phyloP scores from a whole-genome alignment of 148 eudicot genomes.

The Rhododendron mucronatum region DNA sequence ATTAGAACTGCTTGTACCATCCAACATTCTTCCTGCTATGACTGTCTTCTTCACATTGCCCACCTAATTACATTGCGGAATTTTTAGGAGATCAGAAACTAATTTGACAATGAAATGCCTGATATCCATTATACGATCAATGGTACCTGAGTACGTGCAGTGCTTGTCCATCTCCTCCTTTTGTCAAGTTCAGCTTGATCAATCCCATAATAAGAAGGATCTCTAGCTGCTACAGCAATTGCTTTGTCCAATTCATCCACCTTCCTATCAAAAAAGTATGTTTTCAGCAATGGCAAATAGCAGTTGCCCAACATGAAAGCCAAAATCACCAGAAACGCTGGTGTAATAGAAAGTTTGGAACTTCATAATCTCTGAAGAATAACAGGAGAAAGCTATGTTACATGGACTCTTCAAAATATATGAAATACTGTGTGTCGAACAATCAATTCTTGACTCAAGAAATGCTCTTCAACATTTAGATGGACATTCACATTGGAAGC shows the following conservation, averaged over 20 bases:
- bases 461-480: not conserved
- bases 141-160: constrained; percentile 81
- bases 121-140: not conserved
- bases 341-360: not conserved
- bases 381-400: not conserved
- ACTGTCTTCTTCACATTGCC: constrained; percentile 66
- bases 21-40: constrained; percentile 43
- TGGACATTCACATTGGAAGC: not conserved
- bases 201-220: constrained; percentile 73
- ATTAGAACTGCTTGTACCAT: constrained; percentile 48
- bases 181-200: constrained; percentile 67
- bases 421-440: not conserved
- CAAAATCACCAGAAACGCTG: not conserved
- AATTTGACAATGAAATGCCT: constrained; percentile 4
- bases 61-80: constrained; percentile 48
- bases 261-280: constrained; percentile 69
- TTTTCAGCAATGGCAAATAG: constrained; percentile 31
- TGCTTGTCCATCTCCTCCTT: constrained; percentile 82
- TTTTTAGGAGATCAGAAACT: not conserved
- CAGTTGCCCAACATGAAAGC: not conserved
- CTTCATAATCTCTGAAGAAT: not conserved
- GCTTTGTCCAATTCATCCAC: constrained; percentile 97
- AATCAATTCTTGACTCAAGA: not conserved
- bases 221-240: constrained; percentile 68
- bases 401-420: not conserved